Evolutionary conservation across 148 eudicot genomes (phyloP).

Genomic region (Cornus suecica): DNA sequence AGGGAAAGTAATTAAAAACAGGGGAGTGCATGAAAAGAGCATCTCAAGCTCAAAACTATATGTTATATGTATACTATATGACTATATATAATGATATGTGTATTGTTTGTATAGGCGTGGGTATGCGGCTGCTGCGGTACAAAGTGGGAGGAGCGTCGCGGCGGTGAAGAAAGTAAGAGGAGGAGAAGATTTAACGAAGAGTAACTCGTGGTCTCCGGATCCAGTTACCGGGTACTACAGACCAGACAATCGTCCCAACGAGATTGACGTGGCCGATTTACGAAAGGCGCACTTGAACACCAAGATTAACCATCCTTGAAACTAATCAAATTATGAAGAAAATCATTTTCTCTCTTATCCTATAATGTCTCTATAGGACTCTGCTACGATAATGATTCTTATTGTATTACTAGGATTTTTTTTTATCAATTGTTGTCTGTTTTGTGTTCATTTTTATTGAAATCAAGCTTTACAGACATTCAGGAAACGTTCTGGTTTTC

Average conservation of each 20-base stretch:
- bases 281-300: constrained; percentile 55
- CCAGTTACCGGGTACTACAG: constrained; percentile 80
- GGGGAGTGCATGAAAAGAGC: too few species aligned
- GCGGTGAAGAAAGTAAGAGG: constrained; percentile 33
- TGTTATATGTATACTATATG: background rate
- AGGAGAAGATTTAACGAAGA: constrained; percentile 30
- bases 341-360: too few species aligned
- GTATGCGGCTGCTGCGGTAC: constrained; percentile 46
- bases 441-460: too few species aligned
- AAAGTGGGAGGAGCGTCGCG: constrained; percentile 27
- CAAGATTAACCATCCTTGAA: constrained; percentile 24
- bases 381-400: too few species aligned
- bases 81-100: background rate
- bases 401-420: too few species aligned
- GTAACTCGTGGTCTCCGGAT: constrained; percentile 72
- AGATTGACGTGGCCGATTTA: constrained; percentile 63
- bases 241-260: constrained; percentile 52
- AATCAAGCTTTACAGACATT: too few species aligned
- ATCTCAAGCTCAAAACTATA: background rate
- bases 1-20: background rate
- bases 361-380: too few species aligned
- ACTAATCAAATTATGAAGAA: too few species aligned
- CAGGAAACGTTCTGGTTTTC: too few species aligned
- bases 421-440: too few species aligned
- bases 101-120: constrained; percentile 44